These are phyloP conservation scores for Xylaria scruposa DNA, from an alignment of 495 filamentous ascomycete species.

Conservation along the genomic window DNA sequence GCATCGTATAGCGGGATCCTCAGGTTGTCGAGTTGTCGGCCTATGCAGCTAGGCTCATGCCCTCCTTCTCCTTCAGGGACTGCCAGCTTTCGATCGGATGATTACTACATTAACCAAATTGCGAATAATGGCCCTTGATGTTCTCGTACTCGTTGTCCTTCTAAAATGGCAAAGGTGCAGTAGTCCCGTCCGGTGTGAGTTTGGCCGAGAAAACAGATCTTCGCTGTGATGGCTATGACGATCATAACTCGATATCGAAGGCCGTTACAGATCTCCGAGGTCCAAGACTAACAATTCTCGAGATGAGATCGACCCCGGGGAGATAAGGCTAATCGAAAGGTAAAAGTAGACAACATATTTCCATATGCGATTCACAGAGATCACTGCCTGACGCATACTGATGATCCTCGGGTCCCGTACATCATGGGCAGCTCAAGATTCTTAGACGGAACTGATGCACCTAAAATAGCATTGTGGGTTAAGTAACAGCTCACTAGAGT, in stretches of 20 bases:
- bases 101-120: slow-evolving; percentile 8
- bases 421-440: too few relatives aligned
- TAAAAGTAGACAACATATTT: not conserved
- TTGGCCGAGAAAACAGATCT: slow-evolving; percentile 14
- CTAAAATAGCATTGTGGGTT: too few relatives aligned
- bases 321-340: slow-evolving; percentile 14
- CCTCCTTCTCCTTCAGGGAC: not conserved
- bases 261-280: not conserved
- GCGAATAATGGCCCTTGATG: not conserved
- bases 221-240: not conserved
- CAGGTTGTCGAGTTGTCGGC: not conserved
- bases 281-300: not conserved
- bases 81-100: not conserved
- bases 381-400: not conserved
- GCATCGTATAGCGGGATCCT: not conserved
- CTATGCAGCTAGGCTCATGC: not conserved
- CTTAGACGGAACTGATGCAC: too few relatives aligned
- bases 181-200: not conserved
- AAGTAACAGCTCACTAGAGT: too few relatives aligned
- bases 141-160: not conserved
- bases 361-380: not conserved
- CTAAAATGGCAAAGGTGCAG: slow-evolving; percentile 2
- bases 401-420: not conserved
- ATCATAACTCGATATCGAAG: slow-evolving; percentile 18
- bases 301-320: not conserved